Evolutionary conservation across 139 green algal genomes (phyloP), one percentile per base, ranked within the genome.

Genomic region (Closterium sp.): DNA sequence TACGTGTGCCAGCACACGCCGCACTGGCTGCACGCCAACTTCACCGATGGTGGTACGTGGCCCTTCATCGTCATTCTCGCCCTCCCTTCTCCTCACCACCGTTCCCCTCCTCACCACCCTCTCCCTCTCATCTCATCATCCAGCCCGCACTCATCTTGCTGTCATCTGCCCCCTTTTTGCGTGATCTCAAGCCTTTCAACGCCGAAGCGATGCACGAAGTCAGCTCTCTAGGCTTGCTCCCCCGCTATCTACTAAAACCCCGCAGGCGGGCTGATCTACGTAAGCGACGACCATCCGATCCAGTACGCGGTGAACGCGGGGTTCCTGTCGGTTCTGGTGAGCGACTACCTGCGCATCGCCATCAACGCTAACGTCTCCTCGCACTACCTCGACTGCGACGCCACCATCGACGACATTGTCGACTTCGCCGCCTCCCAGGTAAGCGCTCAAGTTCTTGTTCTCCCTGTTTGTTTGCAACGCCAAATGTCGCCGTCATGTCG

Each of bases 291-390:
- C 25, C n/a, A 91, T 36, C 88, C 88, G 83, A 35, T 92, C 30
- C 36, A 90, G 31, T 87, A 91, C 87, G 90, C 90, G 31, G n/a
- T 90, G 16, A 89, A 84, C 34, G 66, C 85, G 12, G 90, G 86
- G 30, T 93, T 91, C 31, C 30, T 93, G 28, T 34, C 86, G 64
- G 32, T 84, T 25, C 25, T 93, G 33, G 87, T 88, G 28, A 69
- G 34, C 33, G 90, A 93, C 90, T 93, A 93, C 36, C 34, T 93
- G 32, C 25, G 28, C 31, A 69, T 38, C 87, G 76, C 87, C n/a
- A 34, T 33, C 30, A 34, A 31, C 31, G 32, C 84, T 10, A 35
- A 35, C 84, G 32, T 88, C 31, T 88, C 84, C 10, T 88, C 84
- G 31, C 32, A 36, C 30, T 88, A 88, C 84, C 84, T 88, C 12